A percentile compares a stretch with the other conserved stretches of the same genome.
These are phyloP conservation scores for Chlorella ohadii DNA, from an alignment of 139 green algal genomes.

Conservation along the genomic window DNA sequence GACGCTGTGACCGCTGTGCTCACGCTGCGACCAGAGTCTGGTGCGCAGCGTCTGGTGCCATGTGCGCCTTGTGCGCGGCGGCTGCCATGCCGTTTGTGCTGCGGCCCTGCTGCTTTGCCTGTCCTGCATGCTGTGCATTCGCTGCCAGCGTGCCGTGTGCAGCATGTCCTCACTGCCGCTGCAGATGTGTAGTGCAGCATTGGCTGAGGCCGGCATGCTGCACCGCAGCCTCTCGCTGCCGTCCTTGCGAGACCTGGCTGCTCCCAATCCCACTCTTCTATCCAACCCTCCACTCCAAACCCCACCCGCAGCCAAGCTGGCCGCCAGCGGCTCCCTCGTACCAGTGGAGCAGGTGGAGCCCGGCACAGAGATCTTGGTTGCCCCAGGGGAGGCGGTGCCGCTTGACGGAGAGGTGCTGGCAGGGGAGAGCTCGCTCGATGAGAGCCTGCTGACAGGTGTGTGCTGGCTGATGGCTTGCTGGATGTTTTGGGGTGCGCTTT, in stretches of 20 bases:
- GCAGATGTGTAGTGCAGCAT: too few species aligned
- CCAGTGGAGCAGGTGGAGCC: slow-evolving; percentile 5
- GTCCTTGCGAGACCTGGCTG: too few species aligned
- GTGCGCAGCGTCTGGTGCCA: neutral
- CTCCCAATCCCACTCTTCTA: neutral
- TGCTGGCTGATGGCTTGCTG: neutral
- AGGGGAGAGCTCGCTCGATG: slow-evolving; percentile 70
- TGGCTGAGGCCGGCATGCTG: too few species aligned
- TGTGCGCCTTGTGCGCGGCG: too few species aligned
- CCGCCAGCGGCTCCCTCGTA: slow-evolving; percentile 37
- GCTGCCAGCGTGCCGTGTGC: too few species aligned
- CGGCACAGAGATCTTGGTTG: slow-evolving; percentile 59
- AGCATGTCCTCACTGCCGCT: too few species aligned
- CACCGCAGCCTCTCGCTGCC: too few species aligned
- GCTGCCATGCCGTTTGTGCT: too few species aligned
- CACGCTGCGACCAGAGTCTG: slow-evolving; percentile 37
- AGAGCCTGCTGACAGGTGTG: slow-evolving; percentile 83
- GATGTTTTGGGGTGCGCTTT: too few species aligned
- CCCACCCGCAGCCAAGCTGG: slow-evolving; percentile 24
- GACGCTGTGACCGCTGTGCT: slow-evolving; percentile 46
- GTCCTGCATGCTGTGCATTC: too few species aligned
- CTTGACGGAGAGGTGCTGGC: slow-evolving; percentile 77
- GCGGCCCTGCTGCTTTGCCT: too few species aligned
- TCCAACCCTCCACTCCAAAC: neutral
- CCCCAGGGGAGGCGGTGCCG: slow-evolving; percentile 73